phyloP scores from a whole-genome alignment of 805 yeast genomes.

The Saturnispora galanensis region DNA sequence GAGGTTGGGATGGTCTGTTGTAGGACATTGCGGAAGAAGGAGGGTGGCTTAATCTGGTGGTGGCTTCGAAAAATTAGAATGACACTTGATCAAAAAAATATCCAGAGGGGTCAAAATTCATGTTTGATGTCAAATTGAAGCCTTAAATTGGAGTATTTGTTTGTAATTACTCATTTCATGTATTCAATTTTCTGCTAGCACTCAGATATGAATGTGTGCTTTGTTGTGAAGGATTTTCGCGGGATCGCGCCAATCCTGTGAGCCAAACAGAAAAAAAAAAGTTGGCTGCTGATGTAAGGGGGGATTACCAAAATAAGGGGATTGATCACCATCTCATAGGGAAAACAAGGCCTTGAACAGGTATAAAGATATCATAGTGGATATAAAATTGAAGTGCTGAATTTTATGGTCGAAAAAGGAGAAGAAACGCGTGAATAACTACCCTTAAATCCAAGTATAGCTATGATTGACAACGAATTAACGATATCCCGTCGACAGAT shows the following conservation, averaged over 20 bases:
- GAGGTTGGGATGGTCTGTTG: constrained; percentile 1
- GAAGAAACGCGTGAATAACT: neutral
- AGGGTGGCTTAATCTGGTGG: neutral
- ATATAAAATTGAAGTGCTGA: neutral
- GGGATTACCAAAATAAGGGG: too few relatives aligned
- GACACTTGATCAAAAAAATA: neutral
- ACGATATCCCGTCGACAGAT: constrained; percentile 3
- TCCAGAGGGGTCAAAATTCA: neutral
- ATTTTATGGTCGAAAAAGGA: neutral
- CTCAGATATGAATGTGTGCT: too few relatives aligned
- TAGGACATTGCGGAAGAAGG: neutral
- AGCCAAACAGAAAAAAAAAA: too few relatives aligned
- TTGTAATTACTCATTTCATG: too few relatives aligned
- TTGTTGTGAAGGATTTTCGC: too few relatives aligned
- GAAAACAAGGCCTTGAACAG: too few relatives aligned
- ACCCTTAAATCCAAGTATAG: neutral
- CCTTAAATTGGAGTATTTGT: neutral
- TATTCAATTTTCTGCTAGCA: too few relatives aligned
- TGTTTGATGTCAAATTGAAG: constrained; percentile 1
- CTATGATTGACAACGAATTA: neutral
- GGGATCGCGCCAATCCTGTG: too few relatives aligned
- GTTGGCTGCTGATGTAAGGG: too few relatives aligned
- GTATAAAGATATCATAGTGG: too few relatives aligned
- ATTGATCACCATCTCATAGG: too few relatives aligned
- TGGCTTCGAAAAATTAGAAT: neutral